These are phyloP conservation scores for Pseudisothecium myosuroides DNA, from an alignment of 225 moss, liverwort and hornwort genomes.

Conservation along the genomic window DNA sequence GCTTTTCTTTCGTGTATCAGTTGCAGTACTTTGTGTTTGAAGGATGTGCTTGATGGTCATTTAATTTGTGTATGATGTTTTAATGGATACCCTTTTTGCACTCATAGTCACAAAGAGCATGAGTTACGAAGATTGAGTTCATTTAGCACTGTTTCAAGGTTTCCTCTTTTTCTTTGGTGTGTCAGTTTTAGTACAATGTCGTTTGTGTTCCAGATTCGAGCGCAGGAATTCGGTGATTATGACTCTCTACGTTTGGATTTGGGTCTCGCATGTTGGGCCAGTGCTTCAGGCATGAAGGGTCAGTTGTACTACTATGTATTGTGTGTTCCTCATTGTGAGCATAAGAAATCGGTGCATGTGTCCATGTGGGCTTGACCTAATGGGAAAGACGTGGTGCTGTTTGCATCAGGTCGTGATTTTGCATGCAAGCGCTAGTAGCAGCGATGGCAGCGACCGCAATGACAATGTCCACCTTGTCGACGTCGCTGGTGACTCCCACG, in stretches of 20 bases:
- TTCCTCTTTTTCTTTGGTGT: neutral
- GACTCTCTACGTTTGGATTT: neutral
- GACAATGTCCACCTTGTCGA: slow-evolving; percentile 22
- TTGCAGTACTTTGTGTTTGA: neutral
- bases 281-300: neutral
- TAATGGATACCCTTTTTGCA: neutral
- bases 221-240: neutral
- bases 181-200: neutral
- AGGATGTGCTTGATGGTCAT: too few relatives aligned
- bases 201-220: neutral
- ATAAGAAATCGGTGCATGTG: neutral
- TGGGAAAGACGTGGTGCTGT: neutral
- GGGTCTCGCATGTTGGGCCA: neutral
- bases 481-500: slow-evolving; percentile 6
- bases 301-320: neutral
- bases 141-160: neutral
- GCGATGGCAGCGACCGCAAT: slow-evolving; percentile 51
- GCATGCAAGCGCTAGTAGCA: slow-evolving; percentile 32
- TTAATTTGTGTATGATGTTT: neutral
- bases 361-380: neutral
- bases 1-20: neutral
- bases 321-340: neutral
- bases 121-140: neutral
- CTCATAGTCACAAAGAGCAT: neutral
- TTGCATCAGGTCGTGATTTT: neutral